Evolutionary conservation across 1,139 yeast genomes (phyloP), one percentile per base, ranked within the genome.

Genomic region (Yamadazyma friedrichii): DNA sequence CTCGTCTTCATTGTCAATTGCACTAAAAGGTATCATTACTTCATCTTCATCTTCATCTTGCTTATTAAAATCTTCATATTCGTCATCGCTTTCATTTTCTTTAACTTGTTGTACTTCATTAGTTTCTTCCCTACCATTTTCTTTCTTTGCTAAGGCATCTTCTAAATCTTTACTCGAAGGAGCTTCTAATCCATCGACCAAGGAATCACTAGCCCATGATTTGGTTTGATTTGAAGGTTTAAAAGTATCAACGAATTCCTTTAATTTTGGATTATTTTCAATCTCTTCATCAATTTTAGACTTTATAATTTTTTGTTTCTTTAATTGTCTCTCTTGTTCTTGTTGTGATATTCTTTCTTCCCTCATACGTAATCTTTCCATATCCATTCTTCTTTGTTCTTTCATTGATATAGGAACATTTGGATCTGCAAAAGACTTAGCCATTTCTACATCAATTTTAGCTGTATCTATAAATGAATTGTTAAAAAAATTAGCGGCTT

Each of bases 361-460:
- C 47, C 79, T 72, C 46, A 70, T 74, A 50, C 70, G 65, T 31
- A 83, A 61, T 45, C 78, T 72, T 30, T 73, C 76, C 36, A 72
- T 74, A 12, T 81, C 80, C 50, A 75, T 72, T 56, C 79, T 70
- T 51, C 75, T 72, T 64, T 78, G 78, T 45, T 84, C 87, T 49
- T 74, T 82, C 70, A 81, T 76, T 0, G 94, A 80, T 45, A 78
- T 63, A n/a, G 95, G 95, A 8, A 86, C 91, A 6, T 68, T 67
- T 4, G 93, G 89, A 59, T 88, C 96, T 10, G 88, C 83, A 60
- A 87, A 84, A 33, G 93, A 78, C 64, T 87, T 88, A 1, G 98
- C 98, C 42, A 84, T 55, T 38, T 81, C 81, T 6, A 93, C 98
- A 35, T 79, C 82, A 26, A 93, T 76, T 51, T 78, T 79, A 2